Percentiles rank a stretch among this genome's conserved stretches.
Conservation (phyloP, 345 rosid genomes). For the Salix viminalis region DNA sequence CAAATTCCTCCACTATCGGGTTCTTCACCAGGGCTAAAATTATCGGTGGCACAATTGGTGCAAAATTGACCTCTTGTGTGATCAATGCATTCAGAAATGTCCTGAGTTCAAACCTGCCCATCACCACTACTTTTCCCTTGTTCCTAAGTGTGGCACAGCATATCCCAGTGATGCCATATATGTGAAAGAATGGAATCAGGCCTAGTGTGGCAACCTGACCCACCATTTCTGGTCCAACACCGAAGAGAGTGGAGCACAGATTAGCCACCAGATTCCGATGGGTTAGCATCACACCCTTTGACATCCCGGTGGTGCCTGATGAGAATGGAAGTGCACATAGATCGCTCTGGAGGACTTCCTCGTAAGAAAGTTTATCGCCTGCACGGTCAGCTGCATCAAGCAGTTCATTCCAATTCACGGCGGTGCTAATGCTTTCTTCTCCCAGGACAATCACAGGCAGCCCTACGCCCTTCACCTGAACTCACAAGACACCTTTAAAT, state of each 20-base stretch:
- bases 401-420: constrained; percentile 65
- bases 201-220: constrained; percentile 68
- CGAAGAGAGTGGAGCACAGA: constrained; percentile 77
- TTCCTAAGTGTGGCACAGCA: constrained; percentile 80
- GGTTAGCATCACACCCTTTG: constrained; percentile 86
- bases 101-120: constrained; percentile 70
- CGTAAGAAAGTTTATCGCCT: constrained; percentile 17
- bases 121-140: constrained; percentile 87
- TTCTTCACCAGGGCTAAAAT: constrained; percentile 73
- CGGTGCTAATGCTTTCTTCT: constrained; percentile 45
- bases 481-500: neutral
- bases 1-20: constrained; percentile 80
- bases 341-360: constrained; percentile 52
- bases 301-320: constrained; percentile 90
- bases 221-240: constrained; percentile 58
- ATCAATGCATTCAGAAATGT: constrained; percentile 64
- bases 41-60: constrained; percentile 89
- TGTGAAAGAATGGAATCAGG: constrained; percentile 90
- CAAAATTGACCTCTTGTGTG: constrained; percentile 70
- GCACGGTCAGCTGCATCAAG: constrained; percentile 73
- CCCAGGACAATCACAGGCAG: constrained; percentile 57
- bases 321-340: constrained; percentile 97
- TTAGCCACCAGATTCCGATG: constrained; percentile 84
- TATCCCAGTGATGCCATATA: constrained; percentile 79
- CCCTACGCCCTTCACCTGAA: constrained; percentile 56